Conservation (phyloP, 352 stramenopile species). For the Phytophthora sojae region DNA sequence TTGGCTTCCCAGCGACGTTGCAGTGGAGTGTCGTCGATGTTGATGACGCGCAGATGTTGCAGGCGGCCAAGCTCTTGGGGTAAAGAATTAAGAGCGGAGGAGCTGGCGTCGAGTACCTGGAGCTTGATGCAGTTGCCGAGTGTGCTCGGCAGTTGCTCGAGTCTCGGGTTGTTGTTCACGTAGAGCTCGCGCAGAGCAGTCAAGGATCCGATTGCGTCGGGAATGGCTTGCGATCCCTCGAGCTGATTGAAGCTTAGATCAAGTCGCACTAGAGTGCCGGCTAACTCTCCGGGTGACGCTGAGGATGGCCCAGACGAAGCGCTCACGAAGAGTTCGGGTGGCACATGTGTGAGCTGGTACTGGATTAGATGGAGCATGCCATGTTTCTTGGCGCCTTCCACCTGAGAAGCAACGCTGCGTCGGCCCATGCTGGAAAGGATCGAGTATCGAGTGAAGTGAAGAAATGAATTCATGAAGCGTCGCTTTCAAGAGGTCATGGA, state of each 20-base stretch:
- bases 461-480: conserved; percentile 26
- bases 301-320: conserved; percentile 22
- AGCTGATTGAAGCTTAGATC: conserved; percentile 89
- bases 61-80: conserved; percentile 76
- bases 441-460: conserved; percentile 2
- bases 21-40: conserved; percentile 79
- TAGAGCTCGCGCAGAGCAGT: conserved; percentile 77
- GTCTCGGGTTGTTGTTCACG: conserved; percentile 84
- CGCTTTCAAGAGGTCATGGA: conserved; percentile 28
- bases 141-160: conserved; percentile 57
- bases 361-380: conserved; percentile 68
- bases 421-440: conserved; percentile 36
- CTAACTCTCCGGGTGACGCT: conserved; percentile 35
- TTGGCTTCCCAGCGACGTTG: conserved; percentile 64
- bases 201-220: conserved; percentile 63
- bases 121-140: conserved; percentile 74
- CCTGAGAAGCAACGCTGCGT: conserved; percentile 52
- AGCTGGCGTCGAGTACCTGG: conserved; percentile 75
- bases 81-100: conserved; percentile 66
- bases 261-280: conserved; percentile 59
- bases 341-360: conserved; percentile 50
- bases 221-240: conserved; percentile 43
- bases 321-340: conserved; percentile 43
- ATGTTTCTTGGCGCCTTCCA: conserved; percentile 68
- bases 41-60: conserved; percentile 66